phyloP scores from a whole-genome alignment of 2,329 filamentous ascomycete genomes.

The Penicillium paneum region DNA sequence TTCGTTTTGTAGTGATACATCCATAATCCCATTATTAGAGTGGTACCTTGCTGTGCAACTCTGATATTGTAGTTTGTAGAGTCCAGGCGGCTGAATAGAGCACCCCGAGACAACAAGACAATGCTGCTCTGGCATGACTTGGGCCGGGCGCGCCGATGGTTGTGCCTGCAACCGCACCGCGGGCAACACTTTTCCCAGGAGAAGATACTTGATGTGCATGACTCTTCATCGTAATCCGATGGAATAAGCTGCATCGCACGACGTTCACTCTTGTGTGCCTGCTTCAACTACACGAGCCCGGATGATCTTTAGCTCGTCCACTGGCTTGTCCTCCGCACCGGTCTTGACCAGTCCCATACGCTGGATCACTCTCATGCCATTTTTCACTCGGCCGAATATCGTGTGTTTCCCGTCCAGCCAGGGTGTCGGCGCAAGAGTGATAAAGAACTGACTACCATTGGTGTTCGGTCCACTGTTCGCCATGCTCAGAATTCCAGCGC shows the following conservation, averaged over 20 bases:
- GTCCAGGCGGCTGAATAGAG: not conserved
- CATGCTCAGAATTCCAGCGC: conserved; percentile 92
- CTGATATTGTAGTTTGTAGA: conserved; percentile 8
- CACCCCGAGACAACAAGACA: not conserved
- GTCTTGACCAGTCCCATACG: conserved; percentile 87
- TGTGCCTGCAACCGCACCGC: not conserved
- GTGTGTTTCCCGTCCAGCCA: conserved; percentile 98
- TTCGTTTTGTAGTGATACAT: conserved; percentile 76
- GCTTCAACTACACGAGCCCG: conserved; percentile 67
- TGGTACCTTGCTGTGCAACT: conserved; percentile 6
- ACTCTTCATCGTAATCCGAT: not conserved
- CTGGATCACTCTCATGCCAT: conserved; percentile 77
- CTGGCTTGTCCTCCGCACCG: conserved; percentile 72
- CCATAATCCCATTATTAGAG: conserved; percentile 23
- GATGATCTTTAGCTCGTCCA: conserved; percentile 77
- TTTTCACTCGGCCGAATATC: conserved; percentile 88
- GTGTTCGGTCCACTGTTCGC: conserved; percentile 91
- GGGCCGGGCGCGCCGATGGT: conserved; percentile 2
- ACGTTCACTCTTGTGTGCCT: conserved; percentile 45
- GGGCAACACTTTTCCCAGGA: not conserved
- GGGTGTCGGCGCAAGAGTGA: conserved; percentile 88
- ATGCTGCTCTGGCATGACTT: not conserved
- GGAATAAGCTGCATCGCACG: not conserved
- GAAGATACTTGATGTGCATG: not conserved
- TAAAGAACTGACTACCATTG: conserved; percentile 94